Evolutionary conservation across 1,139 yeast species (phyloP), one percentile per base, ranked within the genome.

Genomic region (Taphrina communis): DNA sequence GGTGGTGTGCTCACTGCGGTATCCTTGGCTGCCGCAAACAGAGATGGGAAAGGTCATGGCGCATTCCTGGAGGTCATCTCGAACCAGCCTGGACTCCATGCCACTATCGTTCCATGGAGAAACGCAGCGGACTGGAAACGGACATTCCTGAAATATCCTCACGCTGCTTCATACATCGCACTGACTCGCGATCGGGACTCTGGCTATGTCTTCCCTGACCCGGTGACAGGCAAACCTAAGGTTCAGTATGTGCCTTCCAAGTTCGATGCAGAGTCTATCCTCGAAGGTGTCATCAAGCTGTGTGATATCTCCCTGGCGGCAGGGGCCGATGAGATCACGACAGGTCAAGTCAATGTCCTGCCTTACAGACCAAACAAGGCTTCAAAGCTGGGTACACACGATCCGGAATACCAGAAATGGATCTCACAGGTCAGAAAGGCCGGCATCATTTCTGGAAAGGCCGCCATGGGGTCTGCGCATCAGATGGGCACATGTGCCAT

Each of bases 401-500:
- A 85, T 72, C 65, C 74, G 4, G 87, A 84, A 68, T 85, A 80
- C 74, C 83, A 78, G 51, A 76, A 74, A 44, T 86, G 87, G 88
- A 77, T 82, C 70, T 72, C 74, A 17, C 72, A 72, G 35, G 78
- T 78, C 6, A 77, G 78, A 31, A 76, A 75, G 14, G 73, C 74
- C 6, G 78, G 78, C 9, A 74, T 82, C 61, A 77, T 76, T 35
- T 63, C 73, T 2, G 80, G 76, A 67, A 81, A 80, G 1, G 74
- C 80, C 1, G 72, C 78, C 2, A 77, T 80, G 70, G 88, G 88
- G 2, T 80, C 84, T 2, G 89, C 89, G 7, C 88, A 86, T 75
- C 88, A 86, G 76, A 85, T 86, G 88, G 80, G 85, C 68, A 75
- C 84, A 1, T 85, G 88, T 75, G 80, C 88, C 71, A 84, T 85